Base-by-base conservation (phyloP, 129 eudicot genomes). In the Lactuca saligna region DNA sequence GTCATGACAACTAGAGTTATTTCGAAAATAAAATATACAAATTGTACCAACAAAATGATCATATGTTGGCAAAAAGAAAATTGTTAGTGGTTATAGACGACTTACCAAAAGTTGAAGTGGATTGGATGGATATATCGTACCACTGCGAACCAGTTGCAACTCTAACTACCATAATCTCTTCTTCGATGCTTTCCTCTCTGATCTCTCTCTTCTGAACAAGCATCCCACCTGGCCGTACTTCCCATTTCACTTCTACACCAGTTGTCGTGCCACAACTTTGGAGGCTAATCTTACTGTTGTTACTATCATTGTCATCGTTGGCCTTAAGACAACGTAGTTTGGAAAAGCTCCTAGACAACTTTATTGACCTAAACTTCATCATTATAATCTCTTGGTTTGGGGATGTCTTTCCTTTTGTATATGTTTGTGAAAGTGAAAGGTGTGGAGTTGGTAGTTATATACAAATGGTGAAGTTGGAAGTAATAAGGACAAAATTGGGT, bases 101-200 rank as follows among this genome's bases (percentile, higher is more conserved):
- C 66, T 71, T 91, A 91, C 97, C 97, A 64, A 91, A 91, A 15
- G 97, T 91, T 14, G 97, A 87, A 66, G 92, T 91, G 41, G 95
- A 46, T 37, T 77, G 81, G 42, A 87, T 79, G 57, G 95, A 75
- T 51, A 91, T 75, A 60, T 91, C 86, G 73, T 91, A 95, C 79
- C 81, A 87, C 0, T 83, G 68, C 1, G 97, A 81, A 57, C 85
- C 86, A 4, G 90, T 81, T 1, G 89, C 83, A 7, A 91, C 91
- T 61, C 79, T 80, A 53, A 91, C 76, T 3, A 78, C 41, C 69
- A 91, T 87, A 8, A 77, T 25, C 3, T 17, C 87, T 57, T 87
- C 88, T 10, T 68, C 74, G 2, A 33, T 59, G 58, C 61, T 68
- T 10, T 84, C 68, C 0, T 65, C 77, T 29, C 57, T 20, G 3